phyloP scores from a whole-genome alignment of 1,139 yeast species.

The Taphrina confusa region DNA sequence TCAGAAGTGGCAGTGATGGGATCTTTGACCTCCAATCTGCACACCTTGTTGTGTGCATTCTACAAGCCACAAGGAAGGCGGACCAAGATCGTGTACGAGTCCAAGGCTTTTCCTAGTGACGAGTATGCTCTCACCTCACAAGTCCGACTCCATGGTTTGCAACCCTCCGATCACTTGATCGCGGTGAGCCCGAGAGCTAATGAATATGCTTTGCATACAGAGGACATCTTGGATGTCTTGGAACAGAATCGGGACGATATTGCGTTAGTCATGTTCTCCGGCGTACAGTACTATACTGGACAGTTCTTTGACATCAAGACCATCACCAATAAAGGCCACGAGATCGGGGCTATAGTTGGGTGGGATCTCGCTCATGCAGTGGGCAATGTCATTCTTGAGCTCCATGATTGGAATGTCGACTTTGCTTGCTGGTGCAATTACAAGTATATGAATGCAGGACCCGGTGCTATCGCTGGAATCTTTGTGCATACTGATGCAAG shows the following conservation, averaged over 20 bases:
- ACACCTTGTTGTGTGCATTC: conserved; percentile 70
- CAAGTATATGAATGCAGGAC: conserved; percentile 87
- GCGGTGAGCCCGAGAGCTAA: conserved; percentile 62
- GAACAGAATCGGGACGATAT: conserved; percentile 62
- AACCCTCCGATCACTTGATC: conserved; percentile 61
- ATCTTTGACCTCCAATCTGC: conserved; percentile 77
- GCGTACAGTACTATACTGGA: conserved; percentile 90
- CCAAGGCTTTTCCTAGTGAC: conserved; percentile 89
- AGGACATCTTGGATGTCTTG: conserved; percentile 61
- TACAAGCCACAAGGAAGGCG: conserved; percentile 61
- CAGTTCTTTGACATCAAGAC: conserved; percentile 71
- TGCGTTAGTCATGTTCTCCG: conserved; percentile 78
- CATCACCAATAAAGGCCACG: conserved; percentile 65
- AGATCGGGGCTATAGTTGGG: conserved; percentile 65
- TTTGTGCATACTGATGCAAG: conserved; percentile 59
- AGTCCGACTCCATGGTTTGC: conserved; percentile 62
- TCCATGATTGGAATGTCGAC: conserved; percentile 89
- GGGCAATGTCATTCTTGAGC: conserved; percentile 73
- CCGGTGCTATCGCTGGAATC: conserved; percentile 86
- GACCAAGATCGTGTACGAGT: conserved; percentile 76
- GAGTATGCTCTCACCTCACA: conserved; percentile 79
- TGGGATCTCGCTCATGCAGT: conserved; percentile 97
- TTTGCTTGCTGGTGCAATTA: conserved; percentile 95
- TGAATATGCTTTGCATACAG: conserved; percentile 60
- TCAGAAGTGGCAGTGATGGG: conserved; percentile 87